phyloP scores from a whole-genome alignment of 73 alveolate genomes.

The Paramecium octaurelia region DNA sequence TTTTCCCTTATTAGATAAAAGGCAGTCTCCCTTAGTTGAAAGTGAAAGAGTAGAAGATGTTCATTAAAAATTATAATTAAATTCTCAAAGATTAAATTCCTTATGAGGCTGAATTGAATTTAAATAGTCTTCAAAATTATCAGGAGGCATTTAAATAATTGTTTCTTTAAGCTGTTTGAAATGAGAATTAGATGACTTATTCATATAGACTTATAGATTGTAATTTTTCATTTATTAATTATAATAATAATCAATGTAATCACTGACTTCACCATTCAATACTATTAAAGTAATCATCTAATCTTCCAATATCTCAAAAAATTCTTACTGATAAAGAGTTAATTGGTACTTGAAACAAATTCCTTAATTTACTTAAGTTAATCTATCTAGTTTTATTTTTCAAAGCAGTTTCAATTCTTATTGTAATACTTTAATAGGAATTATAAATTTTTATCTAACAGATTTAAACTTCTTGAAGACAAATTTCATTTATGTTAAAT shows the following conservation, averaged over 20 bases:
- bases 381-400: background rate
- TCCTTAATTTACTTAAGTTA: too few relatives aligned
- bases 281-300: too few relatives aligned
- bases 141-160: constrained; percentile 39
- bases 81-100: constrained; percentile 79
- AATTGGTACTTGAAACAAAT: background rate
- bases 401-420: background rate
- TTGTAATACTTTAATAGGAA: background rate
- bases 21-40: constrained; percentile 83
- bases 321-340: too few relatives aligned
- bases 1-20: constrained; percentile 88
- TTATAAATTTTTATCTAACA: too few relatives aligned
- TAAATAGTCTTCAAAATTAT: constrained; percentile 90
- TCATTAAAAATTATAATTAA: constrained; percentile 82
- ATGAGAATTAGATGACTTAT: background rate
- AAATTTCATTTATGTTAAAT: too few relatives aligned
- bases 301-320: too few relatives aligned
- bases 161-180: constrained; percentile 38
- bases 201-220: background rate
- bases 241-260: background rate
- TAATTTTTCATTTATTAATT: background rate
- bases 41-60: constrained; percentile 62
- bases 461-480: background rate
- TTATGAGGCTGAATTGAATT: constrained; percentile 98
- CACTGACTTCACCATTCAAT: too few relatives aligned